Base-by-base conservation (phyloP, 305 asterid species). In the Salvia sclarea region DNA sequence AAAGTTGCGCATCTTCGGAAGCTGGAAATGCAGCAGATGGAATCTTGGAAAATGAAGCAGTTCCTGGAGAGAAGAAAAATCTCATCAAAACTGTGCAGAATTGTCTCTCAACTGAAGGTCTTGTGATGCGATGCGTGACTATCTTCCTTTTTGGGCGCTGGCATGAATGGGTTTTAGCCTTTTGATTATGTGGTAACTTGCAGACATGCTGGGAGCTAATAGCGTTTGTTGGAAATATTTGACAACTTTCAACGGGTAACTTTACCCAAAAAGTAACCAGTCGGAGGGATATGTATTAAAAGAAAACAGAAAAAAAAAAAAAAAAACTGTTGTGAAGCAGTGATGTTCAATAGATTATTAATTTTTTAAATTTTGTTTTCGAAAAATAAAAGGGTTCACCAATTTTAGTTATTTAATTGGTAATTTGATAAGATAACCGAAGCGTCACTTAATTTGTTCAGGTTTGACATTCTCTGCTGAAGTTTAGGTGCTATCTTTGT, bases 1-100 rank as follows among this genome's bases (percentile, higher is more conserved):
- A 53, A 45, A 47, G 73, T 47, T 44, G 44, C 73, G 82, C 78
- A 52, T 72, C 72, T 56, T 69, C 75, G 56, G 54, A 41, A 50
- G 76, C 67, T 52, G 54, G 37, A 65, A 25, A 47, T 45, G n/a
- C 64, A 63, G 49, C 64, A 52, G 18, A 8, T 7, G 22, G 24
- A 31, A 16, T 61, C 63, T 22, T 63, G 73, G 53, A 64, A 72
- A 66, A 69, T 47, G 47, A 52, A 73, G 71, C 56, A 9, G 47
- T 66, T 66, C 56, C 77, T 50, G 37, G 28, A 31, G 11, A 18
- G 35, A 44, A 25, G 43, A 61, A 16, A 37, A 43, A 17, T 52
- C 47, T 38, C 55, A 43, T 59, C 35, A n/a, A 20, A 2, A 60
- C 24, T 59, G 16, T 22, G 59, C 43, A 48, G 25, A 52, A 61